Evolutionary conservation across 106 monocot genomes (phyloP), one percentile per base, ranked within the genome.

Genomic region (Apostasia shenzhenica): DNA sequence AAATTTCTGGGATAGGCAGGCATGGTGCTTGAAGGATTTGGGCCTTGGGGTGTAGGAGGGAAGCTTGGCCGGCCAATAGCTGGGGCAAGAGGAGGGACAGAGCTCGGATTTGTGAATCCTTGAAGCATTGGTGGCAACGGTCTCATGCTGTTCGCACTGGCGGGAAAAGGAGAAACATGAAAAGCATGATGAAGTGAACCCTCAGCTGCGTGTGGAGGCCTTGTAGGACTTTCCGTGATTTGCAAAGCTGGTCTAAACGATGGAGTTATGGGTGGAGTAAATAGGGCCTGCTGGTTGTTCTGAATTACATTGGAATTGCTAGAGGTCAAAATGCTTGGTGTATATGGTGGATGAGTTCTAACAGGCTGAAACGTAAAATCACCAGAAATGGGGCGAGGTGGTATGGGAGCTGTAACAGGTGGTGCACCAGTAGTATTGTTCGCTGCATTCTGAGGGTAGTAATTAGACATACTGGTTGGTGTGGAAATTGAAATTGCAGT

Each of bases 321-420:
- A 56, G 66, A 55, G 45, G 61, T 52, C 59, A 73, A 72, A 55
- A 78, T 44, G n/a, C 56, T 65, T 14, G 77, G 50, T 8, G 77
- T 47, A 52, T 45, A 59, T 59, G 85, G 71, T 14, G 67, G 62
- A 11, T 76, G 73, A 54, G 72, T 54, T 77, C 76, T 74, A 6
- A 82, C 72, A 47, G 86, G 84, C 61, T 85, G 95, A 70, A 92
- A 97, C 5, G 95, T 86, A 69, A 97, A 92, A 73, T 97, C 82
- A 39, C 80, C 76, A 26, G 79, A 73, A 26, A 66, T 77, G 40
- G 89, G 80, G 5, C 70, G 84, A 13, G 62, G 78, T 10, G 83
- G 86, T 66, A 73, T 88, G 3, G 77, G 73, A 50, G 75, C 57
- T 26, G 67, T 26, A 40, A 75, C 47, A 0, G 80, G 68, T 4